phyloP scores from a whole-genome alignment of 345 rosid genomes.

The Lepidium didymum region DNA sequence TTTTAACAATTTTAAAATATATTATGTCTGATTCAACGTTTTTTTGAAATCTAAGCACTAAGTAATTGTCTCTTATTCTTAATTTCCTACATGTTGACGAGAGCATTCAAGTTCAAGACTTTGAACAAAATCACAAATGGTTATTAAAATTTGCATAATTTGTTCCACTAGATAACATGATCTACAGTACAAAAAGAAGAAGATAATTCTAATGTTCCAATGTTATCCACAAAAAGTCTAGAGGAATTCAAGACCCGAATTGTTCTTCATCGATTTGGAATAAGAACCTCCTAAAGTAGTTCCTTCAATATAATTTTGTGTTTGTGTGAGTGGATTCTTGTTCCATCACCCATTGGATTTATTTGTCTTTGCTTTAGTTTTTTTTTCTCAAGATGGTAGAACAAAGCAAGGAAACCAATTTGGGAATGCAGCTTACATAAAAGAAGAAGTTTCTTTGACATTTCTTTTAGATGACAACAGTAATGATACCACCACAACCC shows the following conservation, averaged over 20 bases:
- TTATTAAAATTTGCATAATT: too few species aligned
- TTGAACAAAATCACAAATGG: too few species aligned
- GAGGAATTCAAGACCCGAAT: constrained; percentile 38
- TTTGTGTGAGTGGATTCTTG: background rate
- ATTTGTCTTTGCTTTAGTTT: constrained; percentile 14
- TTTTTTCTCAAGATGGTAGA: constrained; percentile 48
- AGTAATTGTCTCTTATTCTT: too few species aligned
- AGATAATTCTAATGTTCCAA: too few species aligned
- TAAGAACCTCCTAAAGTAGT: constrained; percentile 87
- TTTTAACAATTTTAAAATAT: too few species aligned
- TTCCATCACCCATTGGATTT: background rate
- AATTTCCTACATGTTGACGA: too few species aligned
- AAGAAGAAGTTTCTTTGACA: constrained; percentile 45
- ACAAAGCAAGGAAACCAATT: constrained; percentile 35
- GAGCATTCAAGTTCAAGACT: too few species aligned
- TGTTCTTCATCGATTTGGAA: constrained; percentile 63
- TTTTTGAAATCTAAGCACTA: too few species aligned
- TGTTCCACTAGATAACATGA: too few species aligned
- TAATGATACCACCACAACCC: constrained; percentile 13
- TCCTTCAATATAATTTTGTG: background rate
- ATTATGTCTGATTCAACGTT: too few species aligned
- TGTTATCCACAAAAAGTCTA: too few species aligned
- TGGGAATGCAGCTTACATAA: constrained; percentile 43
- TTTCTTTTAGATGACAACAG: constrained; percentile 37
- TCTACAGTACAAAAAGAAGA: too few species aligned